Percentiles rank a stretch among this genome's conserved stretches.
These are phyloP conservation scores for Rhizophagus clarus DNA, from an alignment of 192 early-diverging fungal species.

Conservation along the genomic window DNA sequence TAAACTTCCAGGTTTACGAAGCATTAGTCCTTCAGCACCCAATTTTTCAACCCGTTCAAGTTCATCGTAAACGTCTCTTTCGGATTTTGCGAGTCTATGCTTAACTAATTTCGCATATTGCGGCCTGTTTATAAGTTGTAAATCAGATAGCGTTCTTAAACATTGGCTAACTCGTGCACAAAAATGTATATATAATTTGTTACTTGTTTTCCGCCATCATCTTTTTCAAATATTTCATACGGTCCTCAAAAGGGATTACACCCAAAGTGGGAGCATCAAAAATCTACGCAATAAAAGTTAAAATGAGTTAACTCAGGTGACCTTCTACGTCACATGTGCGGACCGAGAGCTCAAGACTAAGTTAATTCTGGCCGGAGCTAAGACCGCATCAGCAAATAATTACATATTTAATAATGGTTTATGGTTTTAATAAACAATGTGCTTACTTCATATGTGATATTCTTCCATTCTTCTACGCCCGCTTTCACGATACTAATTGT, in stretches of 20 bases:
- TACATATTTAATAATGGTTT: no score
- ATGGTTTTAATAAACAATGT: neutral
- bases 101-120: conserved; percentile 50
- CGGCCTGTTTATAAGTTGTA: conserved; percentile 17
- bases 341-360: no score
- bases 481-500: conserved; percentile 67
- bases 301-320: no score
- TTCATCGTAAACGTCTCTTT: conserved; percentile 48
- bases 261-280: conserved; percentile 58
- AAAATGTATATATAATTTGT: neutral
- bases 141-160: neutral
- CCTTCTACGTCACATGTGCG: no score
- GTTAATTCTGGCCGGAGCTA: no score
- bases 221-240: neutral
- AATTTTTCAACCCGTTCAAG: conserved; percentile 55
- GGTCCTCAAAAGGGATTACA: neutral
- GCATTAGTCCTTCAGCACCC: conserved; percentile 77
- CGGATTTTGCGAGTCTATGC: conserved; percentile 45
- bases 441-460: conserved; percentile 52
- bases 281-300: conserved; percentile 18
- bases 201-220: neutral
- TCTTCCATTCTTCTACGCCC: conserved; percentile 50
- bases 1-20: conserved; percentile 40
- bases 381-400: no score
- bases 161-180: neutral